Conservation (phyloP, 208 protist species). For the Trichomonas tenax region DNA sequence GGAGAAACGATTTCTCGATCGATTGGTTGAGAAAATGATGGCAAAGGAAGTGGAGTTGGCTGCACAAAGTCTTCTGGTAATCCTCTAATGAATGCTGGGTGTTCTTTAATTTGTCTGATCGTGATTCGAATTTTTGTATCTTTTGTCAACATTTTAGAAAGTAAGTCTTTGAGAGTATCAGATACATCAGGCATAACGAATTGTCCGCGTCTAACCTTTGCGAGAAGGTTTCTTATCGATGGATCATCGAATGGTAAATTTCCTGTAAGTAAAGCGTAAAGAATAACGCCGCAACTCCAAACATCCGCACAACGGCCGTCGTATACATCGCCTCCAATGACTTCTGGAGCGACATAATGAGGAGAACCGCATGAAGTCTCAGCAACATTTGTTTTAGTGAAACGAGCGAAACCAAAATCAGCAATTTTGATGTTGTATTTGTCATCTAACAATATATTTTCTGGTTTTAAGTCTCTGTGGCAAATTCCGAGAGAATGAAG, state of each 20-base stretch:
- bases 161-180: conserved; percentile 9
- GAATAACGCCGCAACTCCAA: conserved; percentile 13
- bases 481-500: conserved; percentile 19
- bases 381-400: not conserved
- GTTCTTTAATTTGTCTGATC: conserved; percentile 28
- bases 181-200: not conserved
- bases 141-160: conserved; percentile 1
- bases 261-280: conserved; percentile 1
- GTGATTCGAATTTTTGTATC: conserved; percentile 18
- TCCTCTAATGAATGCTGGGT: conserved; percentile 18
- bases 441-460: conserved; percentile 21
- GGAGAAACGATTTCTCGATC: not conserved
- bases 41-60: not conserved
- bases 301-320: not conserved
- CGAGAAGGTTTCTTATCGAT: not conserved
- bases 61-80: not conserved
- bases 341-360: conserved; percentile 20
- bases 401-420: conserved; percentile 11
- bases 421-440: not conserved
- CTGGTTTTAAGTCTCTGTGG: conserved; percentile 29
- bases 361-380: conserved; percentile 18
- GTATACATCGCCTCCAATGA: not conserved
- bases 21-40: not conserved
- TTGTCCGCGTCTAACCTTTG: not conserved
- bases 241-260: not conserved